Base-by-base conservation (phyloP, 2,329 filamentous ascomycete genomes). In the Aspergillus thermomutatus region DNA sequence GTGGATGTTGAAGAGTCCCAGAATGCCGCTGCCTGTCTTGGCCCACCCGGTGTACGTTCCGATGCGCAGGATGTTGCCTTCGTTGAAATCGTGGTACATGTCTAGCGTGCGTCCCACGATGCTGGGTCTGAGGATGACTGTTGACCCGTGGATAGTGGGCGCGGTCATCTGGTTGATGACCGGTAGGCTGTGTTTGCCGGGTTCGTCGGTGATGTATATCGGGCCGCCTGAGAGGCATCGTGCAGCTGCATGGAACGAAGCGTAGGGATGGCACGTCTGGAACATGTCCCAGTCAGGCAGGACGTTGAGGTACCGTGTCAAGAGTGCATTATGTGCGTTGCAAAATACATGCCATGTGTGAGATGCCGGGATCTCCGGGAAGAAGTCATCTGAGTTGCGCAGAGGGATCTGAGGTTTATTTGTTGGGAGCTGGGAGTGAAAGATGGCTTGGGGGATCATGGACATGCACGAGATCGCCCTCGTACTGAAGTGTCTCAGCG, bases 321-420 rank as follows among this genome's bases (percentile, higher is more conserved):
- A 79, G 0, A 97, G 80, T 31, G 85, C 82, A 70, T 96, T 97
- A 74, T 97, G 90, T 0, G 93, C 93, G 69, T 97, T 99, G 61
- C 88, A 86, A 80, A 95, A 99, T 37, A 97, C 83, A 72, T 99
- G 94, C 93, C 94, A 99, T 0, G 92, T 85, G 60, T 99, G 94
- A 6, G 89, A 91, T 0, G 85, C 83, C 0, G 87, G 84, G 3
- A 92, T 83, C 47, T 92, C 85, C 0, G 94, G 94, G 72, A 95
- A 97, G 80, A 92, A 99, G 74, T 97, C 78, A 53, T 87, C 92
- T 0, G 90, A 95, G 75, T 95, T 97, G 49, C 94, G 88, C 19
- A 92, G 83, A 0, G 92, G 79, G 25, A 95, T 81, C 0, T 85
- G 80, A 0, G 90, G 90, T 50, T 86, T 86, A 69, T 88, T 90